phyloP scores from a whole-genome alignment of 106 monocot genomes.

The Vanilla planifolia region DNA sequence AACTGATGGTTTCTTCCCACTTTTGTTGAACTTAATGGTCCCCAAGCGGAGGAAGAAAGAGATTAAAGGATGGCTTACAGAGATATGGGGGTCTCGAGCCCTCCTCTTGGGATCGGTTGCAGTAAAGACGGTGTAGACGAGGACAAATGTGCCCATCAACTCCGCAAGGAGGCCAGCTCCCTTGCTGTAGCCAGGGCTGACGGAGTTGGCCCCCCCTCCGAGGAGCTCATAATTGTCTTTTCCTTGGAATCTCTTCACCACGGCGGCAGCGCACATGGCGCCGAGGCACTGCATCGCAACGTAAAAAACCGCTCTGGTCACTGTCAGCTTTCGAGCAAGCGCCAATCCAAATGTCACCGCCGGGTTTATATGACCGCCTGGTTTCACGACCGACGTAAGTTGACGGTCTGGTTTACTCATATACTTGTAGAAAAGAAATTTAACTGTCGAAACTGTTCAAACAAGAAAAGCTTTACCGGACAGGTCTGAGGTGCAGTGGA shows the following conservation, averaged over 20 bases:
- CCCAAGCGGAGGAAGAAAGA: too few relatives aligned
- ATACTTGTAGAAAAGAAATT: too few relatives aligned
- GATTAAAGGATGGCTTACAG: too few relatives aligned
- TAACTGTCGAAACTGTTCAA: too few relatives aligned
- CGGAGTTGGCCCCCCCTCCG: conserved; percentile 48
- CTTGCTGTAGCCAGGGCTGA: conserved; percentile 35
- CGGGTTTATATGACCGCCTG: conserved; percentile 44
- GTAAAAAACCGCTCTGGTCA: conserved; percentile 53
- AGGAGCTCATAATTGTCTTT: conserved; percentile 23
- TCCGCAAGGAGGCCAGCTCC: conserved; percentile 39
- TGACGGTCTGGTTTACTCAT: too few relatives aligned
- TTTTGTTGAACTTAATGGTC: too few relatives aligned
- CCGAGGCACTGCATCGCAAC: conserved; percentile 54
- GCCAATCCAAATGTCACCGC: conserved; percentile 53
- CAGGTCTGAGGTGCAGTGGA: conserved; percentile 82
- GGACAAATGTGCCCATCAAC: too few relatives aligned
- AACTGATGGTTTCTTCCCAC: too few relatives aligned
- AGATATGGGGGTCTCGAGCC: conserved; percentile 57
- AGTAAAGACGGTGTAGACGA: conserved; percentile 59
- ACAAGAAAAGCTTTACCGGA: too few relatives aligned
- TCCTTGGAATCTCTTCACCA: conserved; percentile 43
- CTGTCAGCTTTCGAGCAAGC: conserved; percentile 52
- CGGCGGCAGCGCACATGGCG: conserved; percentile 49
- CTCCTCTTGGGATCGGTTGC: conserved; percentile 64
- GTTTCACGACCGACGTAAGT: too few relatives aligned